A percentile compares a stretch with the other conserved stretches of the same genome.
Evolutionary conservation across 441 rosid species (phyloP).

Genomic region (Populus hybrid): DNA sequence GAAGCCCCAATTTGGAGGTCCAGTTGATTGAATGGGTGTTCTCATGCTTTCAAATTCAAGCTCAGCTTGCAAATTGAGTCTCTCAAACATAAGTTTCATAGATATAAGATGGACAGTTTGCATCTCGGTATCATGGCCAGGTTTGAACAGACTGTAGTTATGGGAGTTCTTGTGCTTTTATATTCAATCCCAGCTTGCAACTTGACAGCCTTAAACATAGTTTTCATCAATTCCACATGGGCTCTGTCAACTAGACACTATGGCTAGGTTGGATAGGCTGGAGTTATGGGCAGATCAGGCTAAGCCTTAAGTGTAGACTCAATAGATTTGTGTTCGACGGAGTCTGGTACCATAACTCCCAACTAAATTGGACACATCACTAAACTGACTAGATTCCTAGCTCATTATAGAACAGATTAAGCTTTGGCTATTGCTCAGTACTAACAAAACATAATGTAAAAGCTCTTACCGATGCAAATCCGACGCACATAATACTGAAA

Average conservation of each 20-base stretch:
- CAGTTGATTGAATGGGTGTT: background rate
- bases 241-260: background rate
- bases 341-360: background rate
- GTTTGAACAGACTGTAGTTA: background rate
- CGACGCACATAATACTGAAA: slow-evolving; percentile 83
- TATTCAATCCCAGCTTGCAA: background rate
- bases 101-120: background rate
- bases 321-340: background rate
- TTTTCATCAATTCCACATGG: background rate
- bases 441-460: background rate
- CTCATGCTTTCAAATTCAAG: background rate
- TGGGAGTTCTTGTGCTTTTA: background rate
- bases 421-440: background rate
- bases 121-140: background rate
- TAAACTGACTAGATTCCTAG: background rate
- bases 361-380: background rate
- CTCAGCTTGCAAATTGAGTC: background rate
- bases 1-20: background rate
- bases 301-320: background rate
- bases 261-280: background rate
- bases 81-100: background rate
- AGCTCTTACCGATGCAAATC: slow-evolving; percentile 59
- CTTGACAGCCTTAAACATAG: background rate
- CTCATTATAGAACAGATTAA: background rate
- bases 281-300: background rate